These are phyloP conservation scores for Pilobolus umbonatus DNA, from an alignment of 192 early-diverging fungal genomes.

Conservation along the genomic window DNA sequence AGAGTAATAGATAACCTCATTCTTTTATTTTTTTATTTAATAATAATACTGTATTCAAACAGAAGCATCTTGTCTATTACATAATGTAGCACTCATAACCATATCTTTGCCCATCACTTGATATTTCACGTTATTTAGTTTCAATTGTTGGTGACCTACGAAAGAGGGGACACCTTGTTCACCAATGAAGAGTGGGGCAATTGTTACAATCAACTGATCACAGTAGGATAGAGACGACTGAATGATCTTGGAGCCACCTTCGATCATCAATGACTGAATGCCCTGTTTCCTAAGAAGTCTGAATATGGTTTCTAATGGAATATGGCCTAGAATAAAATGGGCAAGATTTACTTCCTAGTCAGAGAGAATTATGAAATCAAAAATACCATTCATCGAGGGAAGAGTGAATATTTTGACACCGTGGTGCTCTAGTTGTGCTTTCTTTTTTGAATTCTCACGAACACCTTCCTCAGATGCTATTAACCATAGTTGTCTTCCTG, in stretches of 20 bases:
- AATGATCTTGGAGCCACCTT: conserved; percentile 81
- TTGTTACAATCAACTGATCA: conserved; percentile 60
- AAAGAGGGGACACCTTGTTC: conserved; percentile 38
- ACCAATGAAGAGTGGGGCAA: conserved; percentile 70
- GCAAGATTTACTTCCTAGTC: background rate
- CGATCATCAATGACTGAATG: conserved; percentile 74
- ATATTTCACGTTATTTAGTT: conserved; percentile 1
- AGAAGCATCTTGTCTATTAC: too few species aligned
- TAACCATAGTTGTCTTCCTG: conserved; percentile 54
- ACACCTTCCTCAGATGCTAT: conserved; percentile 25
- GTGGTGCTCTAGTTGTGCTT: conserved; percentile 42
- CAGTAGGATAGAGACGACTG: conserved; percentile 49
- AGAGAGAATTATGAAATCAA: too few species aligned
- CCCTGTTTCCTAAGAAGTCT: conserved; percentile 23
- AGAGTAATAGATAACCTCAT: too few species aligned
- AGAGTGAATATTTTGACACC: conserved; percentile 55
- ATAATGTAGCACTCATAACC: conserved; percentile 1
- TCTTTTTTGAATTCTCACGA: conserved; percentile 1
- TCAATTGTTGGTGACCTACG: background rate
- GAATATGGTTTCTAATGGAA: conserved; percentile 21
- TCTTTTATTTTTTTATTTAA: too few species aligned
- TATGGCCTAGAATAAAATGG: background rate
- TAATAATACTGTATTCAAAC: too few species aligned
- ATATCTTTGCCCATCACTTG: conserved; percentile 32
- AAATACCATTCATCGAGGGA: background rate